Evolutionary conservation across 108 stramenopile genomes (phyloP).

Genomic region (Fragilaria radians): DNA sequence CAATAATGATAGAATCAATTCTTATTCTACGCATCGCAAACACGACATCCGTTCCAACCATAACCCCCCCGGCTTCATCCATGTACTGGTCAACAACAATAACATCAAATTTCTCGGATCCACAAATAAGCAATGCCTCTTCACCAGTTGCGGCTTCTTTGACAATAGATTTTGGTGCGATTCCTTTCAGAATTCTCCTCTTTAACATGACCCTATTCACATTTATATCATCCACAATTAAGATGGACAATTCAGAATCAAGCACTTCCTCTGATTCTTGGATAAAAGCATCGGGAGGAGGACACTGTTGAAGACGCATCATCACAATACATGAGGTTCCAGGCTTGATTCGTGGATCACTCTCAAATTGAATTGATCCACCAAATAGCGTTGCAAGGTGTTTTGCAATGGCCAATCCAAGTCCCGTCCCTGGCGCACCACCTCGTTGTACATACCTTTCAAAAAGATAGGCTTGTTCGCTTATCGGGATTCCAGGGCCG

Average conservation of each 20-base stretch:
- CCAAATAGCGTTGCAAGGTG: constrained; percentile 54
- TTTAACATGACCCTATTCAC: constrained; percentile 61
- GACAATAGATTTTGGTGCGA: constrained; percentile 52
- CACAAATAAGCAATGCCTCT: constrained; percentile 49
- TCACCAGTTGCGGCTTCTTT: constrained; percentile 56
- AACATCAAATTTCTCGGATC: constrained; percentile 39
- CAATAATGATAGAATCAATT: constrained; percentile 50
- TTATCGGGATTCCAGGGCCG: constrained; percentile 74
- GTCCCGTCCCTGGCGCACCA: constrained; percentile 60
- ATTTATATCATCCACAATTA: constrained; percentile 62
- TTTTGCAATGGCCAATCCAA: constrained; percentile 72
- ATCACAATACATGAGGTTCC: constrained; percentile 55
- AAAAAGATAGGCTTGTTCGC: constrained; percentile 58
- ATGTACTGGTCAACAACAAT: constrained; percentile 70
- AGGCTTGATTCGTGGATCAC: constrained; percentile 44
- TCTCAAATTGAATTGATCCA: constrained; percentile 48
- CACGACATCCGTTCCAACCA: constrained; percentile 65
- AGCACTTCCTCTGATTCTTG: constrained; percentile 13
- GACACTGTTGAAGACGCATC: constrained; percentile 37
- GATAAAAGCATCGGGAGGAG: constrained; percentile 16
- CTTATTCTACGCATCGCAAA: constrained; percentile 57
- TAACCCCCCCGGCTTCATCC: constrained; percentile 61
- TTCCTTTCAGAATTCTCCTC: constrained; percentile 37
- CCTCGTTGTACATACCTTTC: constrained; percentile 71
- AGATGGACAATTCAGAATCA: constrained; percentile 29